Base-by-base conservation (phyloP, 176 grass and related monocot genomes). In the Paspalum notatum region DNA sequence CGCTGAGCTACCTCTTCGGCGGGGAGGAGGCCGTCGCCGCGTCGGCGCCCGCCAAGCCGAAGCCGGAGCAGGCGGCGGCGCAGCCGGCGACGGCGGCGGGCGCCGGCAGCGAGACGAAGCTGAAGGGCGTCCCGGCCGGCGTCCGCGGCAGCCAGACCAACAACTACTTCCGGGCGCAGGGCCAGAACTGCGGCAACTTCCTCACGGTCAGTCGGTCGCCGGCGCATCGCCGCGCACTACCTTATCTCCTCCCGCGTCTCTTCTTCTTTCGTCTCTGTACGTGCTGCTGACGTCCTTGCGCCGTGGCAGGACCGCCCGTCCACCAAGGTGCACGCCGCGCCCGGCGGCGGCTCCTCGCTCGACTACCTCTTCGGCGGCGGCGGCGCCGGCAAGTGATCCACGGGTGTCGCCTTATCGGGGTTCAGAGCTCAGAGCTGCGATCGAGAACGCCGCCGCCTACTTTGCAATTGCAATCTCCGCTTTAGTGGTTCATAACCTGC, bases 151-250 rank as follows among this genome's bases (percentile, higher is more conserved):
- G 40, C 55, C 84, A 75, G 49, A 38, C 88, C 27, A 90, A 93
- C 79, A 93, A 93, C 68, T 93, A 90, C 54, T 88, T 90, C 85
- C 88, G 91, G 12, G 67, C 88, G 8, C 78, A 93, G 25, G 91
- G 91, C 7, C 88, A 90, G 82, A 93, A 93, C 69, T 82, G 72
- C 67, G 91, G 88, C 58, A 93, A 93, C 54, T 93, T 93, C 85
- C 68, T 93, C 61, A 88, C 88, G 47, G 91, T 93, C 77, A 64
- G 84, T 54, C 49, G 32, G 48, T 44, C 46, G 24, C 8, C 21
- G 8, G 3, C 49, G 1, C 15, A 5, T 40, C 42, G 9, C 9
- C 16, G 10, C n/a, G n/a, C n/a, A 1, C 60, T 0, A 26, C 1
- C 5, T 12, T n/a, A n/a, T n/a, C n/a, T n/a, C n/a, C n/a, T n/a